Conservation (phyloP, 1,284 basidiomycete species). For the Anthracocystis walkeri region DNA sequence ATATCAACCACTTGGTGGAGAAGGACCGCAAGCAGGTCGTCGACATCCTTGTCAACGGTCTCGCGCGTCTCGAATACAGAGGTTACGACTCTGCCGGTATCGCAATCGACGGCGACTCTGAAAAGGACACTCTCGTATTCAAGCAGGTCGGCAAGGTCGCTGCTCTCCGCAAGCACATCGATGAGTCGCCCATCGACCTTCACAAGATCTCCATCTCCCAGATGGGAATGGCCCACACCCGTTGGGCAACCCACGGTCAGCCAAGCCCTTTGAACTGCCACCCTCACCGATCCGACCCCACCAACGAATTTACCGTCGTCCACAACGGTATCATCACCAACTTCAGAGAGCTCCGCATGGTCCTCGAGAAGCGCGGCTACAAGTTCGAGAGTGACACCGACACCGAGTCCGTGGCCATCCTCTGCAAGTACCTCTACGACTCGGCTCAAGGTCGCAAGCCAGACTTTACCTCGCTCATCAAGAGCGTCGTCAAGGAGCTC, state of each 20-base stretch:
- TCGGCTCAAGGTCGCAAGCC: slow-evolving; percentile 88
- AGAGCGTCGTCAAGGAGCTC: slow-evolving; percentile 95
- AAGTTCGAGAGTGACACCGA: slow-evolving; percentile 96
- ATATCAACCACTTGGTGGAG: slow-evolving; percentile 69
- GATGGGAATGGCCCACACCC: slow-evolving; percentile 97
- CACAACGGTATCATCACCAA: slow-evolving; percentile 99
- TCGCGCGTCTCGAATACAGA: slow-evolving; percentile 95
- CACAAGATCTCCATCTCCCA: slow-evolving; percentile 86
- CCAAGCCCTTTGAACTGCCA: slow-evolving; percentile 88
- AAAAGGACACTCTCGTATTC: slow-evolving; percentile 83
- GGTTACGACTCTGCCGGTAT: slow-evolving; percentile 96
- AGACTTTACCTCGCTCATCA: slow-evolving; percentile 91
- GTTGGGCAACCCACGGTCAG: slow-evolving; percentile 99
- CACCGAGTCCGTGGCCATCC: slow-evolving; percentile 95
- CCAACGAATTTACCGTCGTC: slow-evolving; percentile 88
- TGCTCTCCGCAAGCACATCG: slow-evolving; percentile 90
- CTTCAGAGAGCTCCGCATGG: slow-evolving; percentile 85
- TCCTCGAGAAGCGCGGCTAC: slow-evolving; percentile 96
- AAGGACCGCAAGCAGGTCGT: slow-evolving; percentile 89
- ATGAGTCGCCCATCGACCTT: slow-evolving; percentile 81
- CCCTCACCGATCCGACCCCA: slow-evolving; percentile 88
- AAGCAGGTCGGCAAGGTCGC: slow-evolving; percentile 99
- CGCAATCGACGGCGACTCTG: slow-evolving; percentile 91
- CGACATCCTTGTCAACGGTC: slow-evolving; percentile 90
- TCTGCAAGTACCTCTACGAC: slow-evolving; percentile 97